These are phyloP conservation scores for Aspergillus asperescens DNA, from an alignment of 495 filamentous ascomycete species.

Conservation along the genomic window DNA sequence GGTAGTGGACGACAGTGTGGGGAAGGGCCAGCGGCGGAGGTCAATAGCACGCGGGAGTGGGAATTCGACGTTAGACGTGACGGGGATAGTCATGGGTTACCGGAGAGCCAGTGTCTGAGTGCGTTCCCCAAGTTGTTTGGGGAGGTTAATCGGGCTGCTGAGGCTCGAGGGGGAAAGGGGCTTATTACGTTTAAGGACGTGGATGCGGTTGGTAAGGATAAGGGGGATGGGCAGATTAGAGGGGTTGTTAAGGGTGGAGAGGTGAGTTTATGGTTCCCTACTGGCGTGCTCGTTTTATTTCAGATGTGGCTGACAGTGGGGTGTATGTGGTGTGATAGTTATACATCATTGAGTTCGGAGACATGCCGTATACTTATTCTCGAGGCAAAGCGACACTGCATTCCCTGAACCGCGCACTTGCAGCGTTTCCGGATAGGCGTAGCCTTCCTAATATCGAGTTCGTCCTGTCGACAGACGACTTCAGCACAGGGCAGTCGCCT, in stretches of 20 bases:
- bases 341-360: constrained; percentile 35
- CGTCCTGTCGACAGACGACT: constrained; percentile 48
- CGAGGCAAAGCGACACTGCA: constrained; percentile 39
- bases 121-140: constrained; percentile 45
- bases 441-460: constrained; percentile 61
- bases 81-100: constrained; percentile 37
- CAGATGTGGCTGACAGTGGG: neutral
- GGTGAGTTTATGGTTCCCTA: constrained; percentile 26
- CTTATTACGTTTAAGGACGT: neutral
- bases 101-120: constrained; percentile 33
- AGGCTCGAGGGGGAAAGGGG: neutral
- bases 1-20: too few relatives aligned
- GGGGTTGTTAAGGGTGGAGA: constrained; percentile 38
- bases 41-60: constrained; percentile 19
- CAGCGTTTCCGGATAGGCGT: constrained; percentile 38
- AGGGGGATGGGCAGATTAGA: constrained; percentile 37
- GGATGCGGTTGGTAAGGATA: constrained; percentile 18
- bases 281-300: neutral
- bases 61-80: constrained; percentile 32
- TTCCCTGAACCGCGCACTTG: constrained; percentile 36
- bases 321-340: constrained; percentile 22
- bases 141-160: constrained; percentile 24
- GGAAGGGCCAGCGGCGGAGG: too few relatives aligned
- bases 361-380: constrained; percentile 30
- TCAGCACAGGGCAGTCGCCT: constrained; percentile 23